These are phyloP conservation scores for Chloris gayana DNA, from an alignment of 176 grass and related monocot genomes.

Conservation along the genomic window DNA sequence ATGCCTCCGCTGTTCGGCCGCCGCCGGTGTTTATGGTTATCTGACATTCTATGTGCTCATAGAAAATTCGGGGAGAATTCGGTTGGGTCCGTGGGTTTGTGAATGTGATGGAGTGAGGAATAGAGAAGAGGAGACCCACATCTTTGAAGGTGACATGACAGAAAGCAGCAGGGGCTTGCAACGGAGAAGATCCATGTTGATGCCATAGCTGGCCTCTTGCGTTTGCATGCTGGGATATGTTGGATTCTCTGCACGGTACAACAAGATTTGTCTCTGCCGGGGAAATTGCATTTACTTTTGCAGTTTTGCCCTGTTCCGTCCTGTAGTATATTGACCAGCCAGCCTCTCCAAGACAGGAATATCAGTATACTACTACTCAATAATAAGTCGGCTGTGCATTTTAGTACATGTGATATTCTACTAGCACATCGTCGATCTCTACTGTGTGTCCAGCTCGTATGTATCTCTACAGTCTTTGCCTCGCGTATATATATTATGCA, in stretches of 20 bases:
- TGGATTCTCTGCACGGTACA: conserved; percentile 50
- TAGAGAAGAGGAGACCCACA: conserved; percentile 35
- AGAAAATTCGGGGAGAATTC: background rate
- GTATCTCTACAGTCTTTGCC: too few species aligned
- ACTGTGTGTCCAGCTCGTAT: background rate
- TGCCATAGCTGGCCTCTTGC: conserved; percentile 30
- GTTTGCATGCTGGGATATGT: conserved; percentile 34
- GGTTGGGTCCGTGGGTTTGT: background rate
- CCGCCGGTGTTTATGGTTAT: conserved; percentile 32
- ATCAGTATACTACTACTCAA: too few species aligned
- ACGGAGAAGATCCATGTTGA: conserved; percentile 37
- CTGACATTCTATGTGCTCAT: conserved; percentile 50
- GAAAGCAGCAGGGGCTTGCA: conserved; percentile 49
- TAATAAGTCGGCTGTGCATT: too few species aligned
- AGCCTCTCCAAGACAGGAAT: background rate
- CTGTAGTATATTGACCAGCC: background rate
- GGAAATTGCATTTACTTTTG: conserved; percentile 40
- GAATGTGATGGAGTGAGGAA: conserved; percentile 28
- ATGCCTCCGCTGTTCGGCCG: background rate
- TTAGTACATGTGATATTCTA: conserved; percentile 43
- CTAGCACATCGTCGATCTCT: too few species aligned
- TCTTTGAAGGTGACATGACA: conserved; percentile 58
- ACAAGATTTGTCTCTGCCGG: conserved; percentile 29
- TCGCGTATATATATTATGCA: too few species aligned
- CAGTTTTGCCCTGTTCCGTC: background rate